Conservation (phyloP, 768 basidiomycete species). For the Fomitopsis serialis region DNA sequence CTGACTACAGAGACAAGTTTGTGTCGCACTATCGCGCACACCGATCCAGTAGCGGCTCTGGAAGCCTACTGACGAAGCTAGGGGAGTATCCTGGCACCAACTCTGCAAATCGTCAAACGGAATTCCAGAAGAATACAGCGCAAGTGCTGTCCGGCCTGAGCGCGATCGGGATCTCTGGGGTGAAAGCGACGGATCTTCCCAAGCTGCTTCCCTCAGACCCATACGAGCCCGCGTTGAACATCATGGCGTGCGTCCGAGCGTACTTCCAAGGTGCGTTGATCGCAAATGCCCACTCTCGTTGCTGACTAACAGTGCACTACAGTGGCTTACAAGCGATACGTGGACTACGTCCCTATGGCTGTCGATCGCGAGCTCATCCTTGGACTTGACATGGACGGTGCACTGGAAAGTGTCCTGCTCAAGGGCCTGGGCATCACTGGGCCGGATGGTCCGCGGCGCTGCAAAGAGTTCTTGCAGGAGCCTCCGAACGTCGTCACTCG, state of each 20-base stretch:
- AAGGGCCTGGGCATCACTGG: constrained; percentile 18
- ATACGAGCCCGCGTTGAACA: constrained; percentile 48
- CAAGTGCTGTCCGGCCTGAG: constrained; percentile 26
- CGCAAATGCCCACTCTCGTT: constrained; percentile 1
- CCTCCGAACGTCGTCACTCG: constrained; percentile 18
- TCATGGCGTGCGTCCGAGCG: constrained; percentile 68
- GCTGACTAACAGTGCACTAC: constrained; percentile 29
- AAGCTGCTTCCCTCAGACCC: constrained; percentile 30
- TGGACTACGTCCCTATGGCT: constrained; percentile 35
- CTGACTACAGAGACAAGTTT: constrained; percentile 35
- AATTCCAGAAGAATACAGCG: constrained; percentile 21
- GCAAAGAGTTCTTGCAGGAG: constrained; percentile 22
- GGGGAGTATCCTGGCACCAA: background rate
- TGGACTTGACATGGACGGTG: constrained; percentile 17
- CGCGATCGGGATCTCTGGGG: constrained; percentile 27
- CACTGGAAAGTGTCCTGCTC: constrained; percentile 19
- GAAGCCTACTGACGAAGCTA: constrained; percentile 8
- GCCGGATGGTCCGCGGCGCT: constrained; percentile 11
- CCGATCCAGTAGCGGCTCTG: constrained; percentile 6
- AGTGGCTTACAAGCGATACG: constrained; percentile 26
- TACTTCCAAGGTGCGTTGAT: constrained; percentile 60
- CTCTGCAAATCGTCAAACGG: background rate
- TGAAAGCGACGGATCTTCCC: constrained; percentile 12
- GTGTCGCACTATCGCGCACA: constrained; percentile 18
- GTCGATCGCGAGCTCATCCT: constrained; percentile 44